Evolutionary conservation across 2,329 filamentous ascomycete genomes (phyloP).

Genomic region (Aureobasidium sp.): DNA sequence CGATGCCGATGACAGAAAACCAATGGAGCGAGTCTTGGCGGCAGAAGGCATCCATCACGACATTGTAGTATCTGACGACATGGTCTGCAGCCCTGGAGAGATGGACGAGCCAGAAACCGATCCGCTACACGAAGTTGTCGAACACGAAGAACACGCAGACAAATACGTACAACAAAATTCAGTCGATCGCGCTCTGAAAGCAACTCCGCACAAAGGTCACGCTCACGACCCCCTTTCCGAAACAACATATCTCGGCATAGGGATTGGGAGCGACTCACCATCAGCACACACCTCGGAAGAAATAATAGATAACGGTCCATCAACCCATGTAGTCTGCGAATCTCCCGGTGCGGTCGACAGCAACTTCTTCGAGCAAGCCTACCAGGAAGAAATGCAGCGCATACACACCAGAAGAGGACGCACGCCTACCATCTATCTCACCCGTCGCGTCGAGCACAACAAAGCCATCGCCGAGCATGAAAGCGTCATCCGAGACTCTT

Average conservation of each 20-base stretch:
- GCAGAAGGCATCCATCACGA: slow-evolving; percentile 46
- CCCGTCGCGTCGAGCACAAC: slow-evolving; percentile 39
- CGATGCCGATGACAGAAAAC: slow-evolving; percentile 42
- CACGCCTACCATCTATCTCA: slow-evolving; percentile 50
- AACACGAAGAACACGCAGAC: slow-evolving; percentile 24
- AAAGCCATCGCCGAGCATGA: slow-evolving; percentile 28
- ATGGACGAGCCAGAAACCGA: slow-evolving; percentile 14
- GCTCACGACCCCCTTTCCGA: slow-evolving; percentile 57
- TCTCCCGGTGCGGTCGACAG: slow-evolving; percentile 78
- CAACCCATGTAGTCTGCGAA: slow-evolving; percentile 58
- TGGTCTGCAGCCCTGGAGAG: slow-evolving; percentile 20
- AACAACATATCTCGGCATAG: slow-evolving; percentile 66
- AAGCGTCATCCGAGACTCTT: slow-evolving; percentile 18
- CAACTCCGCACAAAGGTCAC: slow-evolving; percentile 45
- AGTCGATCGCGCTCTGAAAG: slow-evolving; percentile 11
- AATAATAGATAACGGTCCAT: slow-evolving; percentile 28
- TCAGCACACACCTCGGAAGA: slow-evolving; percentile 22
- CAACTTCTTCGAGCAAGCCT: slow-evolving; percentile 82
- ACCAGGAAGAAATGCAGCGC: slow-evolving; percentile 68
- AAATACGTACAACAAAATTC: neutral
- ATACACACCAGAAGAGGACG: slow-evolving; percentile 48
- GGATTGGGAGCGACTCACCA: slow-evolving; percentile 43
- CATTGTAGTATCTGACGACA: slow-evolving; percentile 27
- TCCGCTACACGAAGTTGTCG: slow-evolving; percentile 19
- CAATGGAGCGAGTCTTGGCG: slow-evolving; percentile 42